A percentile compares a stretch with the other conserved stretches of the same genome.
These are phyloP conservation scores for Trypanosoma boissoni DNA, from an alignment of 208 protist species.

Conservation along the genomic window DNA sequence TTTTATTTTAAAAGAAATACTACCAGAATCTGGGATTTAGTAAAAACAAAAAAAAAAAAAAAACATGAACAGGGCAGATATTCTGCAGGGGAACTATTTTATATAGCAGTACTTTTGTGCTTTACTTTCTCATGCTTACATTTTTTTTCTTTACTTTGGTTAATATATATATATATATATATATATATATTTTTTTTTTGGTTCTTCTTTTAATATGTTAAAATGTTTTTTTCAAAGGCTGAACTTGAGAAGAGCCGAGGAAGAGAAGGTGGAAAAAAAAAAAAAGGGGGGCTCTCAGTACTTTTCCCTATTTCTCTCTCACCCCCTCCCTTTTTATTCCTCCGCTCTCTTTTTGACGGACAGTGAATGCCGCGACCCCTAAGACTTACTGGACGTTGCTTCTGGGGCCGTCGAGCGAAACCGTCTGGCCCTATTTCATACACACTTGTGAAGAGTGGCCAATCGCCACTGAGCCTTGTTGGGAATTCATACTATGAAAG, in stretches of 20 bases:
- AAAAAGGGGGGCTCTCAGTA: no score
- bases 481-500: conserved; percentile 77
- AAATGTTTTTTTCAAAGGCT: neutral
- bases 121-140: neutral
- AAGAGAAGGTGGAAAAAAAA: no score
- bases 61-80: neutral
- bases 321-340: no score
- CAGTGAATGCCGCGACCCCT: neutral
- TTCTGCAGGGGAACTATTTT: neutral
- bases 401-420: conserved; percentile 8
- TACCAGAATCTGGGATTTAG: no score
- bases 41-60: conserved; percentile 3
- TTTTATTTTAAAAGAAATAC: no score
- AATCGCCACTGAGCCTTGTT: conserved; percentile 37
- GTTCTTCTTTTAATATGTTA: neutral
- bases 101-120: neutral
- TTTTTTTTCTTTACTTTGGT: conserved; percentile 13
- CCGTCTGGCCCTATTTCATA: conserved; percentile 11
- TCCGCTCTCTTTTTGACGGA: no score
- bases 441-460: neutral
- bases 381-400: conserved; percentile 21
- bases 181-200: neutral
- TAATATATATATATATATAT: neutral
- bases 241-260: no score
- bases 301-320: no score